phyloP scores from a whole-genome alignment of 2,329 filamentous ascomycete species.

The Gnomoniopsis smithogilvyi region DNA sequence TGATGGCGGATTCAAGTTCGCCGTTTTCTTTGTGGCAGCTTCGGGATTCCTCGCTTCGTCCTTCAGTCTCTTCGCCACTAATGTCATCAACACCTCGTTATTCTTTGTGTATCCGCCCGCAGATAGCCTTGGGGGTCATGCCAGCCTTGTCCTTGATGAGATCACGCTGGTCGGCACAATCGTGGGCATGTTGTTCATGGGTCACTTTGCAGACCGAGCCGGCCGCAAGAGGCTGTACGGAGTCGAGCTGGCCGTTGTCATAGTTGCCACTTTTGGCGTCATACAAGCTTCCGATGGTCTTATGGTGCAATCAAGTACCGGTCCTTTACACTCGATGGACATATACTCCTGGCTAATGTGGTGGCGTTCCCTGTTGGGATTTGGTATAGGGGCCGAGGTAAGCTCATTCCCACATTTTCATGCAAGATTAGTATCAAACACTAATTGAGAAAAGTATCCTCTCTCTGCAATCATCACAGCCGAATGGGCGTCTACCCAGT shows the following conservation, averaged over 20 bases:
- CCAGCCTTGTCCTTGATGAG: slow-evolving; percentile 16
- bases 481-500: slow-evolving; percentile 26
- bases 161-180: slow-evolving; percentile 4
- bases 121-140: not conserved
- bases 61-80: slow-evolving; percentile 28
- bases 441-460: slow-evolving; percentile 22
- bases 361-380: slow-evolving; percentile 23
- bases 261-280: slow-evolving; percentile 16
- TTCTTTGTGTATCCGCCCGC: slow-evolving; percentile 24
- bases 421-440: not conserved
- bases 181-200: slow-evolving; percentile 16
- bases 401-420: not conserved
- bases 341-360: slow-evolving; percentile 23
- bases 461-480: slow-evolving; percentile 28
- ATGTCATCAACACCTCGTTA: slow-evolving; percentile 26
- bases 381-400: slow-evolving; percentile 29
- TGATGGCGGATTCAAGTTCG: slow-evolving; percentile 24
- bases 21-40: slow-evolving; percentile 24
- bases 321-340: slow-evolving; percentile 21
- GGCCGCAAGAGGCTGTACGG: slow-evolving; percentile 20
- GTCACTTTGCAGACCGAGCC: slow-evolving; percentile 15
- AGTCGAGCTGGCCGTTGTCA: slow-evolving; percentile 16
- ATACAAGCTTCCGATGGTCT: slow-evolving; percentile 16
- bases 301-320: not conserved
- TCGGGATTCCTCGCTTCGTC: slow-evolving; percentile 28